Conservation (phyloP, 2,329 filamentous ascomycete species). For the Monilinia fructicola region DNA sequence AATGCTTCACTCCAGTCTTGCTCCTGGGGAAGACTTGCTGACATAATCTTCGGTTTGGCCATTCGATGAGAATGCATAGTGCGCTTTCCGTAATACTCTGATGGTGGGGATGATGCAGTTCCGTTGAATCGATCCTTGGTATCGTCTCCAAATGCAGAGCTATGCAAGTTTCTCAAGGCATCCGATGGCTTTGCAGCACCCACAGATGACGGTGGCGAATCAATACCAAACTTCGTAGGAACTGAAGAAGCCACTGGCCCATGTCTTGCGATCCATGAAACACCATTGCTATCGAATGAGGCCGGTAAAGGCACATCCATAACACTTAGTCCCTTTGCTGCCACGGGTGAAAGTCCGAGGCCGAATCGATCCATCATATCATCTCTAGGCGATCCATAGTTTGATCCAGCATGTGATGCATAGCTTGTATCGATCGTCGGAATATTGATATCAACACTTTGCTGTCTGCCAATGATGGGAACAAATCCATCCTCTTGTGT, state of each 20-base stretch:
- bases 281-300: slow-evolving; percentile 94
- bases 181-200: slow-evolving; percentile 62
- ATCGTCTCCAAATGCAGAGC: slow-evolving; percentile 62
- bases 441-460: slow-evolving; percentile 52
- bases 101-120: slow-evolving; percentile 47
- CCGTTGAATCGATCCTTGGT: slow-evolving; percentile 63
- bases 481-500: slow-evolving; percentile 57
- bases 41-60: slow-evolving; percentile 65
- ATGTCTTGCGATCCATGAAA: slow-evolving; percentile 86
- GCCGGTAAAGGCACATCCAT: slow-evolving; percentile 89
- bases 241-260: slow-evolving; percentile 91
- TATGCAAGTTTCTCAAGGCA: slow-evolving; percentile 63
- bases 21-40: slow-evolving; percentile 67
- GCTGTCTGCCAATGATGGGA: slow-evolving; percentile 41
- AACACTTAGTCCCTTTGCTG: slow-evolving; percentile 74
- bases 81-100: slow-evolving; percentile 68
- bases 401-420: slow-evolving; percentile 53
- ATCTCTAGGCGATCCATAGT: slow-evolving; percentile 82
- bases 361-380: slow-evolving; percentile 55
- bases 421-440: slow-evolving; percentile 56
- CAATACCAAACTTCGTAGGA: slow-evolving; percentile 85
- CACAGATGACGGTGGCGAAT: slow-evolving; percentile 77
- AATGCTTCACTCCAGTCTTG: slow-evolving; percentile 66
- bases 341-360: slow-evolving; percentile 75
- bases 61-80: slow-evolving; percentile 68